Evolutionary conservation across 768 basidiomycete species (phyloP).

Genomic region (Hygrocybe punicea): DNA sequence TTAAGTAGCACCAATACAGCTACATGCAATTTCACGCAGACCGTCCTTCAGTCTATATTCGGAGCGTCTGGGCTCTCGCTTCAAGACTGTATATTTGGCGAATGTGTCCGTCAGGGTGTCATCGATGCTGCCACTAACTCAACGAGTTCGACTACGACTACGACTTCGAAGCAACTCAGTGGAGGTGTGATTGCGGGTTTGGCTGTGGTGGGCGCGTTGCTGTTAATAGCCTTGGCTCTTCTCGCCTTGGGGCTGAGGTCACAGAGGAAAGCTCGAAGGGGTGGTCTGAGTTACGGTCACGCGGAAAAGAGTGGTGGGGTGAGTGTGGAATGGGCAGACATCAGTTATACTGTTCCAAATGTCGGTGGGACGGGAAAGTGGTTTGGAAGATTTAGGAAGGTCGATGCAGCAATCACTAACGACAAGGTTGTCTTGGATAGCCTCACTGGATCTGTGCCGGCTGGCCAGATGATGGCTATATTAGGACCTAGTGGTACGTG

Average conservation of each 20-base stretch:
- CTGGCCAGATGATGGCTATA: conserved; percentile 88
- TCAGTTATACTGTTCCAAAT: conserved; percentile 61
- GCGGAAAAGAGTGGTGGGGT: conserved; percentile 45
- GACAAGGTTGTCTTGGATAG: conserved; percentile 68
- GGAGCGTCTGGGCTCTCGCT: conserved; percentile 70
- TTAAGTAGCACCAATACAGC: conserved; percentile 45
- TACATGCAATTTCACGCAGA: conserved; percentile 76
- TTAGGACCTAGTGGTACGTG: conserved; percentile 79
- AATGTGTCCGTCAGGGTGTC: conserved; percentile 80
- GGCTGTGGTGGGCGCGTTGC: conserved; percentile 71
- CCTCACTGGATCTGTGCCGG: conserved; percentile 64
- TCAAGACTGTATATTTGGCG: conserved; percentile 76
- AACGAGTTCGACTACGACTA: conserved; percentile 24
- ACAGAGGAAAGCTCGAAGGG: conserved; percentile 60
- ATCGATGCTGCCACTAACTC: conserved; percentile 54
- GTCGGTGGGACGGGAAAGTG: conserved; percentile 11
- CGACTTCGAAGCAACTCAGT: conserved; percentile 46
- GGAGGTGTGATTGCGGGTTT: conserved; percentile 89
- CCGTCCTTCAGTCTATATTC: conserved; percentile 62
- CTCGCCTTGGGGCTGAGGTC: conserved; percentile 58
- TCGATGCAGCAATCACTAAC: conserved; percentile 27
- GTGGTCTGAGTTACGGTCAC: conserved; percentile 30
- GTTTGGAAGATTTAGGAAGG: conserved; percentile 12
- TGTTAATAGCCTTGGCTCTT: conserved; percentile 55
- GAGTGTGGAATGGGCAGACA: conserved; percentile 61